Evolutionary conservation across 352 stramenopile species (phyloP).

Genomic region (Pythium pyrilobum): DNA sequence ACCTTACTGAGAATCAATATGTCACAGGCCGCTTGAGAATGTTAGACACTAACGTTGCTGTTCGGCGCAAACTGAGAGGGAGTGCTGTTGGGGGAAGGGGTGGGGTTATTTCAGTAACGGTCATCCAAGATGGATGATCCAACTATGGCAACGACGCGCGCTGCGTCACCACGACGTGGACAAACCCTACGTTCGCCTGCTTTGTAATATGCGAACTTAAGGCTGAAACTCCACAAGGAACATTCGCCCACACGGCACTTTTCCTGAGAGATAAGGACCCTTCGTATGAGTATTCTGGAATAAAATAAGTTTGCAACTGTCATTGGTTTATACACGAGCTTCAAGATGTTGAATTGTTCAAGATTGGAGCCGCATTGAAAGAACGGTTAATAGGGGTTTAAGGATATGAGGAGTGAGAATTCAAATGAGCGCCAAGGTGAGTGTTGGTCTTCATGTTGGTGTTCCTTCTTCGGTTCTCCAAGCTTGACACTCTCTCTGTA

Average conservation of each 20-base stretch:
- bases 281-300: no score
- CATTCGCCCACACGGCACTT: background rate
- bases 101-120: background rate
- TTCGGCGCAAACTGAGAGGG: background rate
- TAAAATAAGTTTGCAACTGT: no score
- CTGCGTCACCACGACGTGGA: conserved; percentile 7
- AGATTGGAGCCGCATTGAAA: no score
- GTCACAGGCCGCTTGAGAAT: background rate
- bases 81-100: background rate
- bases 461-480: conserved; percentile 8
- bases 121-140: background rate
- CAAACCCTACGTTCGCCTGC: no score
- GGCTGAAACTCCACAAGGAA: conserved; percentile 5
- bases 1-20: background rate
- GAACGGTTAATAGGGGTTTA: no score
- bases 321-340: background rate
- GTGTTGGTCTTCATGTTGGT: conserved; percentile 15
- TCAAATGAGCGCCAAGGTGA: background rate
- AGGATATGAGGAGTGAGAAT: background rate
- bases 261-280: background rate
- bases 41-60: background rate
- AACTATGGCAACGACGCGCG: conserved; percentile 23
- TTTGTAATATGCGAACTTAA: conserved; percentile 1
- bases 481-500: background rate
- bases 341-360: no score